Evolutionary conservation across 2,329 filamentous ascomycete species (phyloP), one percentile per base, ranked within the genome.

Genomic region (Coniochaeta sp.): DNA sequence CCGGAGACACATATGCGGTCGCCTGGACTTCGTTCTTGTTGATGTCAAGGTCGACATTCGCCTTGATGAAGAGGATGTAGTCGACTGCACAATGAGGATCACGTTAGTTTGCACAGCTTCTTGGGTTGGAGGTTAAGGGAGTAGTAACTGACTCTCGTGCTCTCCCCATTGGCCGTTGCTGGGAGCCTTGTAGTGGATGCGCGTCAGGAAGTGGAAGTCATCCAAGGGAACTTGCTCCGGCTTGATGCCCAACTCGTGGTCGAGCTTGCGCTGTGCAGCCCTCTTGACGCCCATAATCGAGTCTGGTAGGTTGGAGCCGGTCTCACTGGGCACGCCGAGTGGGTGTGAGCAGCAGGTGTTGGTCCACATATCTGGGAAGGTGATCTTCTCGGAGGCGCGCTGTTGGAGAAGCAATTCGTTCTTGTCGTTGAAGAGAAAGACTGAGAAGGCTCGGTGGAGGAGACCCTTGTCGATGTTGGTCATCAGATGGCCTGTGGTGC

Each of bases 291-390:
- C 95, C 67, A 85, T 80, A 61, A 98, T 80, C 6, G 93, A 89
- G 65, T 91, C 89, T 57, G 88, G 82, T 50, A 99, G 81, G 66
- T 89, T 89, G 34, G 87, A 84, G 64, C 95, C 95, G 28, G 91
- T 96, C 84, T 99, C 95, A 65, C 89, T 89, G 9, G 95, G 90
- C 66, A 97, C 89, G 60, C 91, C 90, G 63, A 99, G 83, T 6
- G 95, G 95, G 76, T 99, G 95, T 43, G 95, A 99, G 81, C 95
- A 99, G 83, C 95, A 99, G 34, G 95, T 99, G 78, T 99, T 99
- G 65, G 95, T 99, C 95, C 95, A 99, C 89, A 97, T 93, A 73
- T 96, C 91, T 57, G 95, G 93, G 78, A 99, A 99, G 7, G 95
- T 99, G 72, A 99, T 99, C 81, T 99, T 99, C 79, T 98, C 93